Evolutionary conservation across 176 grass and related monocot species (phyloP).

Genomic region (Alopecurus myosuroides): DNA sequence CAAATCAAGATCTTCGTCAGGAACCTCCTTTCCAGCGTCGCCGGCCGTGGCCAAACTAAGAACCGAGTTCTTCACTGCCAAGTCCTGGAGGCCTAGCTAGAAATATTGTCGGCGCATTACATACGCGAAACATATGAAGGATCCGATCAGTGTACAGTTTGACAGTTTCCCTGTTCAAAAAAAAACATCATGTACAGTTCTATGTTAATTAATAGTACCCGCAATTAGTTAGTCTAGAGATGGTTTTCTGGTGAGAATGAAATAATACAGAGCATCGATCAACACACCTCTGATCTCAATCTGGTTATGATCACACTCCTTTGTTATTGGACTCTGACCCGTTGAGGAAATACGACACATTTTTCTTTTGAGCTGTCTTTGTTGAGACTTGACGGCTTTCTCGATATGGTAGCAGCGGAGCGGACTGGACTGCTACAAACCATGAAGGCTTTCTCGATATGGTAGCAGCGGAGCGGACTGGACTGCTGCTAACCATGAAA

Average conservation of each 20-base stretch:
- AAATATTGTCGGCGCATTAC: not conserved
- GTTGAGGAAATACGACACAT: too few relatives aligned
- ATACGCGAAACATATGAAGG: not conserved
- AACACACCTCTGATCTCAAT: too few relatives aligned
- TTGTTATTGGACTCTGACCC: too few relatives aligned
- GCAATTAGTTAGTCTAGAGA: not conserved
- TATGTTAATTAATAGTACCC: not conserved
- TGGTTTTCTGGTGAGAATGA: not conserved
- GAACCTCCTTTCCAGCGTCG: slow-evolving; percentile 45
- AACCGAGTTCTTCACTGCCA: slow-evolving; percentile 74
- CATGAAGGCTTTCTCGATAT: too few relatives aligned
- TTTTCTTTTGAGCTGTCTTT: too few relatives aligned
- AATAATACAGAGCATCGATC: not conserved
- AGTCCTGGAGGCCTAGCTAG: slow-evolving; percentile 49
- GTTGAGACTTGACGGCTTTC: too few relatives aligned
- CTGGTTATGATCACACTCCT: too few relatives aligned
- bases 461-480: too few relatives aligned
- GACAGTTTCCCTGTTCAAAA: too few relatives aligned
- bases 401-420: too few relatives aligned
- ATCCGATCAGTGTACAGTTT: not conserved
- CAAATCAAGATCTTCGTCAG: slow-evolving; percentile 51
- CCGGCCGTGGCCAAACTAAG: slow-evolving; percentile 42
- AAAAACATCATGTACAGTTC: not conserved
- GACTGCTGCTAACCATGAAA: too few relatives aligned
- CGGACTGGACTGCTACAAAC: too few relatives aligned